A percentile compares a stretch with the other conserved stretches of the same genome.
Conservation (phyloP, 2,329 filamentous ascomycete genomes). For the Venturia carpophila region DNA sequence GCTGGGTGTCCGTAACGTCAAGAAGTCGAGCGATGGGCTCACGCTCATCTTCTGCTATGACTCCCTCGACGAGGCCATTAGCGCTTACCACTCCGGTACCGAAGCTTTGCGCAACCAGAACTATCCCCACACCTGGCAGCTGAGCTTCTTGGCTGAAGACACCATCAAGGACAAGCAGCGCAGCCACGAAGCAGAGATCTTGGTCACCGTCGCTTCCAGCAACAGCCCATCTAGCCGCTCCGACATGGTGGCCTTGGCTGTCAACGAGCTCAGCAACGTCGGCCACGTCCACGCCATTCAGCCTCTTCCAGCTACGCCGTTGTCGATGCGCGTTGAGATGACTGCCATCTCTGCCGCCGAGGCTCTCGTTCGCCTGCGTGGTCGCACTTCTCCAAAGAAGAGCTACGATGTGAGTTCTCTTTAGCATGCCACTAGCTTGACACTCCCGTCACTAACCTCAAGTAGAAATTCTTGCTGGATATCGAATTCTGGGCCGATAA, state of each 20-base stretch:
- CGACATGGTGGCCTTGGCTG: neutral
- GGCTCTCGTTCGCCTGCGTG: conserved; percentile 4
- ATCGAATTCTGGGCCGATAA: conserved; percentile 1
- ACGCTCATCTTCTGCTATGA: conserved; percentile 17
- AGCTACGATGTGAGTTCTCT: conserved; percentile 1
- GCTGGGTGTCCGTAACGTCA: conserved; percentile 9
- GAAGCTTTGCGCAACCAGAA: neutral
- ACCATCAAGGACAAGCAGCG: conserved; percentile 8
- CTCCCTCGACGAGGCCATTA: conserved; percentile 12
- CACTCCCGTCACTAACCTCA: neutral
- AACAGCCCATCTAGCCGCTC: neutral
- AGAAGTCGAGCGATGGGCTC: conserved; percentile 14
- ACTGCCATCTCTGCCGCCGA: conserved; percentile 1
- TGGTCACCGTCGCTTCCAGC: conserved; percentile 5
- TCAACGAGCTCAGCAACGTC: neutral
- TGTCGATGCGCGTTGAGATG: conserved; percentile 16
- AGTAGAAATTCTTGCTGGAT: neutral
- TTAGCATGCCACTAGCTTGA: neutral
- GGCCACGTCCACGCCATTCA: neutral
- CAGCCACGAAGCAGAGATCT: neutral
- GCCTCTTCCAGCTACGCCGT: neutral
- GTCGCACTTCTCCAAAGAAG: conserved; percentile 11
- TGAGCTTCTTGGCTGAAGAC: neutral
- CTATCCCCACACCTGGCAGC: conserved; percentile 7
- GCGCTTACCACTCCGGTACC: neutral